phyloP scores from a whole-genome alignment of 257 asterid genomes.

The Cruciata laevipes region DNA sequence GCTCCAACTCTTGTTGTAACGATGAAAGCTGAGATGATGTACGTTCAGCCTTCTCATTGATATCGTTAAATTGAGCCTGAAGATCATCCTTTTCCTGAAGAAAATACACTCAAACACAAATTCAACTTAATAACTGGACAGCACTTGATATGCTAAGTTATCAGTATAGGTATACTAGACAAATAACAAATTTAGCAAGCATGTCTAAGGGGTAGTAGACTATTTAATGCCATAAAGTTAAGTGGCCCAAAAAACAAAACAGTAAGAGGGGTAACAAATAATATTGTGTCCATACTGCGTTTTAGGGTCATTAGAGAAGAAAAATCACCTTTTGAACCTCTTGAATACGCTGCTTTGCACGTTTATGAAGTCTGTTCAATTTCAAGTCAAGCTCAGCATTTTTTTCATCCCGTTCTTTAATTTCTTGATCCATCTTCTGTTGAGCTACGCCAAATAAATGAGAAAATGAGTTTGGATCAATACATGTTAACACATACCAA shows the following conservation, averaged over 20 bases:
- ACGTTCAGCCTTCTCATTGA: conserved; percentile 70
- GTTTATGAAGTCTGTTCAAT: conserved; percentile 93
- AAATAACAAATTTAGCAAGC: background rate
- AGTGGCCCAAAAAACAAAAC: background rate
- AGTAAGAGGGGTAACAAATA: background rate
- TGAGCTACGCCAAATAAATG: conserved; percentile 54
- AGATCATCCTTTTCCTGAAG: conserved; percentile 91
- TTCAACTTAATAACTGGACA: conserved; percentile 16
- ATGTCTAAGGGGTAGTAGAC: background rate
- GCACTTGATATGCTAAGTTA: background rate
- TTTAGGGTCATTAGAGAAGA: background rate
- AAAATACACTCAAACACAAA: conserved; percentile 21
- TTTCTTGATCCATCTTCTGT: conserved; percentile 85
- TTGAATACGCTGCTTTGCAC: conserved; percentile 99
- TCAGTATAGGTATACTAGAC: background rate
- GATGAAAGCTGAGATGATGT: conserved; percentile 71
- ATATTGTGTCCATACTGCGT: background rate
- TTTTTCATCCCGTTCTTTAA: conserved; percentile 84
- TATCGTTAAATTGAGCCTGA: conserved; percentile 75
- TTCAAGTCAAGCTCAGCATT: conserved; percentile 83
- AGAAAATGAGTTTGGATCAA: conserved; percentile 30
- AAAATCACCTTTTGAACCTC: conserved; percentile 88
- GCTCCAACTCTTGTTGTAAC: conserved; percentile 84
- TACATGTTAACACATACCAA: conserved; percentile 11
- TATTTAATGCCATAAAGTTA: no score